These are phyloP conservation scores for Ascochyta clinopodiicola DNA, from an alignment of 2,329 filamentous ascomycete genomes.

Conservation along the genomic window DNA sequence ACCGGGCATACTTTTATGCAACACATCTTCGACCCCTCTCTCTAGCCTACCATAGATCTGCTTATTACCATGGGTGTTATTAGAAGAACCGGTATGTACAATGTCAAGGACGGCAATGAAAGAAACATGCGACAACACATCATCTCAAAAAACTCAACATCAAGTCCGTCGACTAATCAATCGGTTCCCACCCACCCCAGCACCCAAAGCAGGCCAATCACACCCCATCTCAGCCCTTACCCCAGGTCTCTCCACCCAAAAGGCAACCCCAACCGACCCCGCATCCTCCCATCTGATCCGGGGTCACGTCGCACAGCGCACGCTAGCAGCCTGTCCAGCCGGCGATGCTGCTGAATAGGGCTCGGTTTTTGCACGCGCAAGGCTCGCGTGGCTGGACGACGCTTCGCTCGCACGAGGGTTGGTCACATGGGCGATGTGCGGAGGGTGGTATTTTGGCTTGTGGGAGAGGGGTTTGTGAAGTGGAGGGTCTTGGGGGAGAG, in stretches of 20 bases:
- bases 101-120: background rate
- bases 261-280: constrained; percentile 6
- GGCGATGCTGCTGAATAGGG: constrained; percentile 1
- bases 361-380: constrained; percentile 3
- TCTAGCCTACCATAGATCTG: background rate
- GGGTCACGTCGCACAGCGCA: constrained; percentile 12
- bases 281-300: constrained; percentile 2
- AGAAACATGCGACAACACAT: background rate
- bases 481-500: background rate
- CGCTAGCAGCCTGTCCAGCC: constrained; percentile 2
- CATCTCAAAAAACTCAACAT: background rate
- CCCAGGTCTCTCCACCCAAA: background rate
- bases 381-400: constrained; percentile 4
- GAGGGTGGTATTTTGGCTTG: no score
- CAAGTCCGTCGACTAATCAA: no score
- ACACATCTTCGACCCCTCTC: background rate
- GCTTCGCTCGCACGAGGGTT: background rate
- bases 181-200: background rate
- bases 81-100: background rate
- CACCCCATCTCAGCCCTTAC: background rate
- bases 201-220: background rate
- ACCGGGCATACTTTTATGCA: no score
- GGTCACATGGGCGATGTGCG: background rate
- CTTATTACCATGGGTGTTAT: no score
- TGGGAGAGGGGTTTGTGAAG: no score